Base-by-base conservation (phyloP, 2,329 filamentous ascomycete species). In the Dactylellina cionopaga region DNA sequence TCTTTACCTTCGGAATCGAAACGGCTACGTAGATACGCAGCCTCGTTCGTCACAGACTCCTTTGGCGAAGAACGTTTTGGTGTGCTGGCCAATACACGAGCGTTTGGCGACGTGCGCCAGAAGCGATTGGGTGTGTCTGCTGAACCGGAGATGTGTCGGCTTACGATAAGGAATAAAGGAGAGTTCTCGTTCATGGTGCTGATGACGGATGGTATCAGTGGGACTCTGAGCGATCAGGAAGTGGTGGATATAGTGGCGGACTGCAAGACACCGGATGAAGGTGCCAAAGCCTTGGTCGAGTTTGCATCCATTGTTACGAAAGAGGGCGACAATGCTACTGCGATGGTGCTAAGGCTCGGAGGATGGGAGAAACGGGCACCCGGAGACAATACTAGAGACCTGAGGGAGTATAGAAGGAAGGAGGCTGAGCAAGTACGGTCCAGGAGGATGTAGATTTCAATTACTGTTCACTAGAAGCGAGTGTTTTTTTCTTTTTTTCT, bases 1-100 rank as follows among this genome's bases (percentile, higher is more conserved):
- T 91, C 89, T n/a, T 88, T 90, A 3, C 95, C 95, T 0, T 84
- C 88, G 62, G 95, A 99, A 83, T 89, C 90, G 7, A 89, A 88
- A 41, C 88, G 95, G 5, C 85, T 99, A 22, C 90, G 93, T 44
- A 89, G 93, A 51, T 98, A 93, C 79, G 91, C 92, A 1, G 87
- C 90, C 27, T 89, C 90, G 1, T 94, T 98, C 79, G 90, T 96
- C 15, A 95, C 94, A 0, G 95, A 99, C 81, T 96, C 92, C 31
- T 99, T 99, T 80, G 95, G 95, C 78, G 95, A 99, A 81, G 93
- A 98, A 81, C 92, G 95, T 76, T 95, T 99, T 80, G 89, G 89
- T 11, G 94, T 95, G 0, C 85, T 99, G 0, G 95, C 95, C 76
- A 99, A 99, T 81, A 96, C 92, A 29, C 90, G 95, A 27, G 86